A percentile compares a stretch with the other conserved stretches of the same genome.
phyloP scores from a whole-genome alignment of 2,329 filamentous ascomycete genomes.

The Phaeosphaeriaceae sp. region DNA sequence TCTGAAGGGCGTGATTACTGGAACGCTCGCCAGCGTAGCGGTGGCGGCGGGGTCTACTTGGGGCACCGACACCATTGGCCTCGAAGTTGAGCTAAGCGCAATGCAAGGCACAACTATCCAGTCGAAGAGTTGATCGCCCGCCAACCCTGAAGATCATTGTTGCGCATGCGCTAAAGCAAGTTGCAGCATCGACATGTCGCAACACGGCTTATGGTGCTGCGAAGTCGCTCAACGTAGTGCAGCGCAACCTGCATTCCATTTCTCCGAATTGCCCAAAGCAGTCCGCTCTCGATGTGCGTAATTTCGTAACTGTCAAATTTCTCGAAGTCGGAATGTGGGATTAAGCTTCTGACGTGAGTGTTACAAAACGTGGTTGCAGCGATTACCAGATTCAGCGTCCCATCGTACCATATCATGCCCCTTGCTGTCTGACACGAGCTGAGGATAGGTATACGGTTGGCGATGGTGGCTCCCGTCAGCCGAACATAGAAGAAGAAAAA shows the following conservation, averaged over 20 bases:
- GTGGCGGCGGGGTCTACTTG: not conserved
- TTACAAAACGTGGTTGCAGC: constrained; percentile 14
- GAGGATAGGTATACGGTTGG: not conserved
- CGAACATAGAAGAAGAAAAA: not conserved
- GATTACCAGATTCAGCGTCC: not conserved
- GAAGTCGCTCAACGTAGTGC: not conserved
- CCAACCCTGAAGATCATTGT: constrained; percentile 14
- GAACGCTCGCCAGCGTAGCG: not conserved
- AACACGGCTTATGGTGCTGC: constrained; percentile 1
- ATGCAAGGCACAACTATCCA: constrained; percentile 14
- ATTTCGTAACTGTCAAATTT: not conserved
- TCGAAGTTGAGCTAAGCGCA: constrained; percentile 4
- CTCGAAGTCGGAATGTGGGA: constrained; percentile 5
- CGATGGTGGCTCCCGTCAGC: constrained; percentile 6
- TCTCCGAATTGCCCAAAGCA: not conserved
- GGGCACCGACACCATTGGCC: constrained; percentile 5
- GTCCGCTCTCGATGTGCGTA: not conserved
- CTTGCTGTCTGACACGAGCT: constrained; percentile 7
- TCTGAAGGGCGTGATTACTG: not conserved
- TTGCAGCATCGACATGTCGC: constrained; percentile 16
- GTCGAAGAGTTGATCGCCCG: constrained; percentile 6
- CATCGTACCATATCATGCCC: not conserved
- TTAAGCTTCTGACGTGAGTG: constrained; percentile 17
- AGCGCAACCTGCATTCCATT: not conserved
- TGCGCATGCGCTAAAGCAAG: constrained; percentile 15